Evolutionary conservation across 2,329 filamentous ascomycete genomes (phyloP).

Genomic region (Fonsecaea monophora): DNA sequence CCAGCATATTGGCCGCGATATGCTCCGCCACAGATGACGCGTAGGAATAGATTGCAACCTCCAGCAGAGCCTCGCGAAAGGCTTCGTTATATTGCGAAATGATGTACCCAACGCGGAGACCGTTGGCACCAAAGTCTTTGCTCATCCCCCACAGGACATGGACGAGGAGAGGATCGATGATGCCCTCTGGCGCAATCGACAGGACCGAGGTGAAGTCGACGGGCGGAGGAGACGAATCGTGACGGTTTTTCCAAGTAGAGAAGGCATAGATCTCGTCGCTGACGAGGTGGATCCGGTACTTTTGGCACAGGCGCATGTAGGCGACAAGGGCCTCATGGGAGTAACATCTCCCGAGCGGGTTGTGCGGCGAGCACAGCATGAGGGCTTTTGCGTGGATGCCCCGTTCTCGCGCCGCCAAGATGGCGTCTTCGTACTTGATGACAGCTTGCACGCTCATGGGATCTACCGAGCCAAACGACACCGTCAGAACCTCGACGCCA

Average conservation of each 20-base stretch:
- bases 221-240: constrained; percentile 38
- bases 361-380: constrained; percentile 61
- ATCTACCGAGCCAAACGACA: constrained; percentile 55
- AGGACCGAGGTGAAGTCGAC: constrained; percentile 56
- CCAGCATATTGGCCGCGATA: constrained; percentile 51
- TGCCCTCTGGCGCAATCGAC: constrained; percentile 50
- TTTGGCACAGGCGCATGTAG: constrained; percentile 58
- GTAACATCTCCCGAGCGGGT: constrained; percentile 60
- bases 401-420: constrained; percentile 47
- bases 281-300: constrained; percentile 60
- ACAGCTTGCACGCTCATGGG: constrained; percentile 54
- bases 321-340: constrained; percentile 49
- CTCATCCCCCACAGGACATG: constrained; percentile 59
- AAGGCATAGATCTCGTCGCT: constrained; percentile 67
- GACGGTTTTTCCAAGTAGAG: constrained; percentile 57
- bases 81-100: constrained; percentile 56
- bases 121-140: constrained; percentile 65
- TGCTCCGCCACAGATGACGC: constrained; percentile 55
- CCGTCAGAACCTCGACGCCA: constrained; percentile 51
- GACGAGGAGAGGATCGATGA: constrained; percentile 59
- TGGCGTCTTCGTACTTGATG: constrained; percentile 53
- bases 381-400: constrained; percentile 56
- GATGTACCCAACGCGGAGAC: constrained; percentile 60
- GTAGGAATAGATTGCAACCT: constrained; percentile 56
- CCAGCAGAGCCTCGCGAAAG: constrained; percentile 50